A percentile compares a stretch with the other conserved stretches of the same genome.
These are phyloP conservation scores for Thinopyrum elongatum DNA, from an alignment of 176 grass and related monocot genomes.

Conservation along the genomic window DNA sequence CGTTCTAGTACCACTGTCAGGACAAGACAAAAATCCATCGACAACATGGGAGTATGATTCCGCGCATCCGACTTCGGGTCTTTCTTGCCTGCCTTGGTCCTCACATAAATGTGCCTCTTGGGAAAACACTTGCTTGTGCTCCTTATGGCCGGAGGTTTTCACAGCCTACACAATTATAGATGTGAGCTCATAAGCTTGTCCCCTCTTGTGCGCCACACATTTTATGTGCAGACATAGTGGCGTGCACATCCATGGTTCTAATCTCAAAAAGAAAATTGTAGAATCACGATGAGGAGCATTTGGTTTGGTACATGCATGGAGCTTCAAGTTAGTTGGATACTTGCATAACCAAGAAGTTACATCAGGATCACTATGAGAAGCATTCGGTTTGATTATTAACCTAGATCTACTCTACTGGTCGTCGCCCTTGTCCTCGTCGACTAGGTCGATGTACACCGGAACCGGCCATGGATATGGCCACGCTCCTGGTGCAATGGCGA, in stretches of 20 bases:
- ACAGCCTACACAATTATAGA: not conserved
- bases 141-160: not conserved
- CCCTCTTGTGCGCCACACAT: not conserved
- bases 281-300: not conserved
- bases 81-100: not conserved
- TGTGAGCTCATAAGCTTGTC: not conserved
- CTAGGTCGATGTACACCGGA: too few species aligned
- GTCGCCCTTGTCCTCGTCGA: too few species aligned
- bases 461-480: too few species aligned
- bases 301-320: not conserved
- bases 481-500: too few species aligned
- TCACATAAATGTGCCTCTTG: not conserved
- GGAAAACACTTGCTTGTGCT: not conserved
- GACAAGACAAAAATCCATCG: not conserved
- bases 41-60: not conserved
- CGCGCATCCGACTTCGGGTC: not conserved
- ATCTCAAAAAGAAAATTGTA: not conserved
- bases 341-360: constrained; percentile 11
- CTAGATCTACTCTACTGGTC: too few species aligned
- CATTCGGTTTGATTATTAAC: not conserved
- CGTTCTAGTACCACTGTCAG: too few species aligned
- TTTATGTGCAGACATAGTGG: not conserved
- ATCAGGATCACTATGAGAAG: not conserved
- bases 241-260: not conserved
- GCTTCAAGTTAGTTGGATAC: not conserved